Conservation (phyloP, 768 basidiomycete genomes). For the Xerocomus brunneocitrinus region DNA sequence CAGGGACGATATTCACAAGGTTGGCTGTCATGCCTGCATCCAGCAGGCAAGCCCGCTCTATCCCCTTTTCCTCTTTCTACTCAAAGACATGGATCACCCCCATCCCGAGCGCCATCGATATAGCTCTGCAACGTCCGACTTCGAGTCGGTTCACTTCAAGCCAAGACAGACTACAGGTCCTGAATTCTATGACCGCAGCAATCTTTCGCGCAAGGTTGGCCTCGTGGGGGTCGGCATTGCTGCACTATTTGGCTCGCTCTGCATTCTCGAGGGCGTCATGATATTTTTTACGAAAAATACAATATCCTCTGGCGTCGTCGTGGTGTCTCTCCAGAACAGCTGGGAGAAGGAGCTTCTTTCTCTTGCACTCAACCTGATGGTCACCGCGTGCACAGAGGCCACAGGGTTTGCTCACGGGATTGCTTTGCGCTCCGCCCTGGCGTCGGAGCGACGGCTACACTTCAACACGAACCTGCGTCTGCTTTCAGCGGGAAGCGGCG, state of each 20-base stretch:
- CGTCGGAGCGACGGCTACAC: constrained; percentile 19
- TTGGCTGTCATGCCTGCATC: background rate
- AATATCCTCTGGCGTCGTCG: constrained; percentile 22
- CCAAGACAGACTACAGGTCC: constrained; percentile 19
- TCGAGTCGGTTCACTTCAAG: constrained; percentile 20
- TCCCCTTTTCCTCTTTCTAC: background rate
- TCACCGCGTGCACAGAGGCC: constrained; percentile 27
- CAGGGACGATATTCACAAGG: background rate
- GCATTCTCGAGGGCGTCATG: constrained; percentile 22
- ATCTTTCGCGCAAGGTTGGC: constrained; percentile 19
- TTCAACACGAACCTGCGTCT: constrained; percentile 13
- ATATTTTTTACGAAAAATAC: constrained; percentile 20
- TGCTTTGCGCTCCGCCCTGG: constrained; percentile 25
- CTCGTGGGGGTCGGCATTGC: constrained; percentile 24
- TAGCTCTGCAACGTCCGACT: constrained; percentile 14
- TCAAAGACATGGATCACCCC: background rate
- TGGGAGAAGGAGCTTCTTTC: constrained; percentile 20
- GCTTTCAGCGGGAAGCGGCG: constrained; percentile 18
- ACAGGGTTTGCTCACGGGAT: constrained; percentile 28
- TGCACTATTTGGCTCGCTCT: constrained; percentile 18
- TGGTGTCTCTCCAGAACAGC: constrained; percentile 12
- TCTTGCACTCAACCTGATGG: constrained; percentile 26
- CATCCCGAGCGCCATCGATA: background rate
- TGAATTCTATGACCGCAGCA: constrained; percentile 29
- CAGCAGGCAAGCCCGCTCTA: background rate